A percentile compares a stretch with the other conserved stretches of the same genome.
These are phyloP conservation scores for Wilcoxina mikolae DNA, from an alignment of 495 filamentous ascomycete genomes.

Conservation along the genomic window DNA sequence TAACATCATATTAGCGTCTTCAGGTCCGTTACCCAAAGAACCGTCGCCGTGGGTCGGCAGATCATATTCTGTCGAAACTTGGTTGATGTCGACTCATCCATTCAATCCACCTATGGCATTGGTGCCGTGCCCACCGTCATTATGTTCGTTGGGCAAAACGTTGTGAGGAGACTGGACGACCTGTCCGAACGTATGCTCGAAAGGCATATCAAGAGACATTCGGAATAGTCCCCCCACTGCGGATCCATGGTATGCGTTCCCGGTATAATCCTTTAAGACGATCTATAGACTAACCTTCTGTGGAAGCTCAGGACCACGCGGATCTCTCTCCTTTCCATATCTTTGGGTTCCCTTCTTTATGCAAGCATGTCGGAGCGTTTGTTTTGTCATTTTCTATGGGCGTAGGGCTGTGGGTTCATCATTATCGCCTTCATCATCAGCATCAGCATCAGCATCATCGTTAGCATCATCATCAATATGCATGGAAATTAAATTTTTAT, in stretches of 20 bases:
- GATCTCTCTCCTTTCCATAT: too few species aligned
- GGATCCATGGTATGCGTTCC: not conserved
- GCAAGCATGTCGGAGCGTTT: not conserved
- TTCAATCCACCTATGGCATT: not conserved
- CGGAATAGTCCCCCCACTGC: not conserved
- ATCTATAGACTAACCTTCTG: too few species aligned
- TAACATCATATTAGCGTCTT: not conserved
- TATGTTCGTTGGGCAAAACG: not conserved
- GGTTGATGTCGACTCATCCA: not conserved
- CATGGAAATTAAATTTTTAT: not conserved
- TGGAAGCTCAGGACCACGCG: too few species aligned
- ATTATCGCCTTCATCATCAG: too few species aligned
- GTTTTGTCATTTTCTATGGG: not conserved
- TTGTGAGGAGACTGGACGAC: not conserved
- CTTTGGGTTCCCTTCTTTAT: not conserved
- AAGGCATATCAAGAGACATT: not conserved
- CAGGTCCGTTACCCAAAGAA: not conserved
- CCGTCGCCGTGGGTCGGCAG: not conserved
- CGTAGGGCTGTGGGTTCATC: not conserved
- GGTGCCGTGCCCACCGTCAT: not conserved
- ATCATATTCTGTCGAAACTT: not conserved
- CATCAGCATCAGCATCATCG: too few species aligned
- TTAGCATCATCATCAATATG: too few species aligned
- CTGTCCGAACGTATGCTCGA: not conserved
- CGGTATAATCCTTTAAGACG: not conserved